phyloP scores from a whole-genome alignment of 805 yeast species.

The Metschnikowia proteae region DNA sequence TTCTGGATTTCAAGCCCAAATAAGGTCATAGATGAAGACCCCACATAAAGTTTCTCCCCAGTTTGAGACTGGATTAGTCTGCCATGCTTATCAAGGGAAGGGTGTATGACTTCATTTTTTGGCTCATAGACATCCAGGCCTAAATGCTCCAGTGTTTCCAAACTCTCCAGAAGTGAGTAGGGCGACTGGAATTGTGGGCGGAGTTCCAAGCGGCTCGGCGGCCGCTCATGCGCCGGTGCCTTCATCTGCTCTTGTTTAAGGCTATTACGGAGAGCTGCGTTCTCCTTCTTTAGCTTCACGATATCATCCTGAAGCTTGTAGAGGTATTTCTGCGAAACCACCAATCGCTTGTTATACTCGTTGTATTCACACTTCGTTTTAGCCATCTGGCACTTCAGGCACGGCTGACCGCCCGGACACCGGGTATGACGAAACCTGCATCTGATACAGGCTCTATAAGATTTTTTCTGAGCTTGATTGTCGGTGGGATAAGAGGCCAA shows the following conservation, averaged over 20 bases:
- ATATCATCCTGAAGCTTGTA: slow-evolving; percentile 66
- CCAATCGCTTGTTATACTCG: slow-evolving; percentile 69
- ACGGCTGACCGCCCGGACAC: slow-evolving; percentile 77
- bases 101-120: slow-evolving; percentile 55
- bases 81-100: slow-evolving; percentile 68
- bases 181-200: slow-evolving; percentile 5
- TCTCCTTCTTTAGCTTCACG: slow-evolving; percentile 61
- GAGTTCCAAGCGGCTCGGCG: neutral
- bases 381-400: slow-evolving; percentile 56
- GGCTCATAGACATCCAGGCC: slow-evolving; percentile 1
- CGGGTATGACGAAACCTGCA: slow-evolving; percentile 71
- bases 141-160: slow-evolving; percentile 5
- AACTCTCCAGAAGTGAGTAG: slow-evolving; percentile 4
- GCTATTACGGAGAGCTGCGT: slow-evolving; percentile 49
- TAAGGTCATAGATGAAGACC: slow-evolving; percentile 78
- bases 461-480: slow-evolving; percentile 25
- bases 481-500: slow-evolving; percentile 1
- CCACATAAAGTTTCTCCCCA: slow-evolving; percentile 72
- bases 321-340: slow-evolving; percentile 67
- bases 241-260: slow-evolving; percentile 29
- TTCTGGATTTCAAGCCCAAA: slow-evolving; percentile 76
- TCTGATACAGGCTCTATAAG: slow-evolving; percentile 51
- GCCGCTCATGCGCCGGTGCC: neutral
- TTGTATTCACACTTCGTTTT: slow-evolving; percentile 62
- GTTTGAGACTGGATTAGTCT: slow-evolving; percentile 69